These are phyloP conservation scores for Trichoderma guizhouense DNA, from an alignment of 2,329 filamentous ascomycete genomes.

Conservation along the genomic window DNA sequence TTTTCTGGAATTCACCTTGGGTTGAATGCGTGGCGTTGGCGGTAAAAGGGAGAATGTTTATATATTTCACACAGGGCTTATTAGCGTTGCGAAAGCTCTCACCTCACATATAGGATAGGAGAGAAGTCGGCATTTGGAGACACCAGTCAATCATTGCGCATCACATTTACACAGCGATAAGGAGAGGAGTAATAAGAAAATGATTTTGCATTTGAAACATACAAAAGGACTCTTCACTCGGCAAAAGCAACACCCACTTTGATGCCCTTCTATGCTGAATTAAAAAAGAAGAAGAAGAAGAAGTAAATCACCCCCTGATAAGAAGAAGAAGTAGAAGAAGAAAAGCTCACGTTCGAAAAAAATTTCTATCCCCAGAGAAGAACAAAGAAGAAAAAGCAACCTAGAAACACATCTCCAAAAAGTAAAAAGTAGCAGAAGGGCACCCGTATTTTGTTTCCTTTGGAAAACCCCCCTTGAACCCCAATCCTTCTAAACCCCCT, in stretches of 20 bases:
- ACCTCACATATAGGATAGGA: neutral
- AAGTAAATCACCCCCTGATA: neutral
- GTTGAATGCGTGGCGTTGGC: slow-evolving; percentile 6
- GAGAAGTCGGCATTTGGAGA: neutral
- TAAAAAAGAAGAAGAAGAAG: neutral
- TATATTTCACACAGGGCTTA: neutral
- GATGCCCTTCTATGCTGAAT: slow-evolving; percentile 15
- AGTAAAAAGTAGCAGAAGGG: neutral
- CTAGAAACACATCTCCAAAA: neutral
- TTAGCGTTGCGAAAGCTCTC: neutral
- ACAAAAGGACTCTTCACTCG: neutral
- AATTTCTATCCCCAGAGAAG: slow-evolving; percentile 12
- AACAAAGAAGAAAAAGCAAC: neutral
- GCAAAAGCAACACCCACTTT: neutral
- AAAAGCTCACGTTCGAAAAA: neutral
- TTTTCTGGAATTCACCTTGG: neutral
- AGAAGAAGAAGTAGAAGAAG: neutral
- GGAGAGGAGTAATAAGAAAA: neutral
- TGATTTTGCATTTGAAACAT: neutral
- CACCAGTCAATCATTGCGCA: neutral
- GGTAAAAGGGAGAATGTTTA: neutral
- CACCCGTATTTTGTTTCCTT: neutral
- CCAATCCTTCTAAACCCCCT: neutral
- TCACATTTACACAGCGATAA: neutral
- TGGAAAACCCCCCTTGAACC: neutral